Conservation (phyloP, 495 filamentous ascomycete species). For the Talaromyces adpressus region DNA sequence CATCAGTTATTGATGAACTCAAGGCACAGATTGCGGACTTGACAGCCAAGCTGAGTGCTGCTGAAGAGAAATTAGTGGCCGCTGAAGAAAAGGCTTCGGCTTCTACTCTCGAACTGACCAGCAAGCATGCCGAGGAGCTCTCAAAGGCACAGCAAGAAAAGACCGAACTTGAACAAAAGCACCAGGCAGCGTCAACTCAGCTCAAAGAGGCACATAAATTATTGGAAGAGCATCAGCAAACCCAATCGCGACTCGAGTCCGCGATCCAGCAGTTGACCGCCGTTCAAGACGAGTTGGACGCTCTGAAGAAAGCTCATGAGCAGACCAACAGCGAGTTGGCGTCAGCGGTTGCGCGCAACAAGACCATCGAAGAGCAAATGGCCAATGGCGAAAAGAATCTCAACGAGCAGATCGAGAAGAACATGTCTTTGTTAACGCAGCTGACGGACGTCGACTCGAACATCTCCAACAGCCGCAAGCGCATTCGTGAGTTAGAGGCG, state of each 20-base stretch:
- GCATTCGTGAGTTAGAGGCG: conserved; percentile 39
- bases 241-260: conserved; percentile 28
- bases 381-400: conserved; percentile 29
- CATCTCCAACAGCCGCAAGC: conserved; percentile 31
- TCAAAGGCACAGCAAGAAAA: conserved; percentile 26
- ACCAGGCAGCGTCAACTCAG: conserved; percentile 20
- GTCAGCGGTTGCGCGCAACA: conserved; percentile 22
- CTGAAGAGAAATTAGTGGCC: conserved; percentile 22
- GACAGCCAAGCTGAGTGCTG: conserved; percentile 29
- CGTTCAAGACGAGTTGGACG: conserved; percentile 27
- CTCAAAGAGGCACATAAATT: conserved; percentile 31
- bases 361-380: conserved; percentile 30
- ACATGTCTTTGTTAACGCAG: conserved; percentile 40
- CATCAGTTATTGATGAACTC: conserved; percentile 27
- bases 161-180: conserved; percentile 25
- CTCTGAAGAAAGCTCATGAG: conserved; percentile 27
- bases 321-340: conserved; percentile 24
- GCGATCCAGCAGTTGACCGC: conserved; percentile 27
- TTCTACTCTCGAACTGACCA: conserved; percentile 24
- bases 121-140: conserved; percentile 25
- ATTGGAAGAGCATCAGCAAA: conserved; percentile 19
- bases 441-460: conserved; percentile 35
- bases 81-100: conserved; percentile 20
- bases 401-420: conserved; percentile 42
- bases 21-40: conserved; percentile 30